phyloP scores from a whole-genome alignment of 495 filamentous ascomycete genomes.

The Chaetomium tenue region DNA sequence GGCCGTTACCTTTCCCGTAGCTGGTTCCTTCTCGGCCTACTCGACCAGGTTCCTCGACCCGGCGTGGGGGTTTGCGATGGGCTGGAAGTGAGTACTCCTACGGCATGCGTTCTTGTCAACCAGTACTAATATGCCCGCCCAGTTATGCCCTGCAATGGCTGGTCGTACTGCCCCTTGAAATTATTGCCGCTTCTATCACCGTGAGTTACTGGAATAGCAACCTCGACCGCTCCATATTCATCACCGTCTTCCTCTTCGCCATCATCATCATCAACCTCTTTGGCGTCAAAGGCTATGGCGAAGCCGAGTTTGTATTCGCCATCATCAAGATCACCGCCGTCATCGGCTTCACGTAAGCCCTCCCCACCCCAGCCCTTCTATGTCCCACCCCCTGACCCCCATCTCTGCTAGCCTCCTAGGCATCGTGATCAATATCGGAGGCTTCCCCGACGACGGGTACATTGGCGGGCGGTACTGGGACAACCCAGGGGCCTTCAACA shows the following conservation, averaged over 20 bases:
- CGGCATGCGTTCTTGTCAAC: too few relatives aligned
- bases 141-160: slow-evolving; percentile 95
- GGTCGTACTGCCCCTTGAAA: slow-evolving; percentile 80
- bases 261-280: slow-evolving; percentile 83
- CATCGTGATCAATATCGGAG: slow-evolving; percentile 75
- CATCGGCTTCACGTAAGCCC: slow-evolving; percentile 74
- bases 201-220: slow-evolving; percentile 76
- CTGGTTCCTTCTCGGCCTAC: slow-evolving; percentile 89
- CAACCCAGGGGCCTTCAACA: slow-evolving; percentile 82
- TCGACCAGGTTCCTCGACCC: slow-evolving; percentile 91
- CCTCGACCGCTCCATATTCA: slow-evolving; percentile 73
- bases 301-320: slow-evolving; percentile 87
- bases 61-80: slow-evolving; percentile 97
- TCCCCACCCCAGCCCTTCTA: background rate
- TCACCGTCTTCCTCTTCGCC: slow-evolving; percentile 73
- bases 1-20: slow-evolving; percentile 85
- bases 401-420: slow-evolving; percentile 61
- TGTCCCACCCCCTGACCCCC: background rate
- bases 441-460: slow-evolving; percentile 70
- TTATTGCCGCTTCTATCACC: slow-evolving; percentile 86
- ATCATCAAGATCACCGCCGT: slow-evolving; percentile 83
- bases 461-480: slow-evolving; percentile 83
- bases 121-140: background rate
- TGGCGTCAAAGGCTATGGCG: slow-evolving; percentile 83
- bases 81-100: slow-evolving; percentile 69